Conservation (phyloP, 176 grass and related monocot genomes). For the bread wheat (Triticum aestivum) region DNA sequence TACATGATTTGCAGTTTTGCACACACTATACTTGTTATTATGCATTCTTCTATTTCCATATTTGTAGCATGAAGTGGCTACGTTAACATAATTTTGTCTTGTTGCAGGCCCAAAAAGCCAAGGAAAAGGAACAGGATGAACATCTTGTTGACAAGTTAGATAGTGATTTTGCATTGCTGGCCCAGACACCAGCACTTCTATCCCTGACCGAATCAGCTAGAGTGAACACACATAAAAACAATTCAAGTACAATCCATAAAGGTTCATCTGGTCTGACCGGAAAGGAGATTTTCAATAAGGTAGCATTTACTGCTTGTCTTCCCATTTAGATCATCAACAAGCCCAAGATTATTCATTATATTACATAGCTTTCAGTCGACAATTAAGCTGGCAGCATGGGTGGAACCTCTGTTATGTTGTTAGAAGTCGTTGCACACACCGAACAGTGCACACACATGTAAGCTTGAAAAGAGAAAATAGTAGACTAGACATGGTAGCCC, state of each 20-base stretch:
- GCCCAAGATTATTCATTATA: not conserved
- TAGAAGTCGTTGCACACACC: not conserved
- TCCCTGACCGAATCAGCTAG: slow-evolving; percentile 53
- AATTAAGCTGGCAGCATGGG: not conserved
- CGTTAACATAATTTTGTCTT: slow-evolving; percentile 17
- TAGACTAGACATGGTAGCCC: not conserved
- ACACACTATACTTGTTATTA: not conserved
- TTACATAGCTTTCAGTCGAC: not conserved
- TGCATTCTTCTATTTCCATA: slow-evolving; percentile 2
- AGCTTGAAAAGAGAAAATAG: slow-evolving; percentile 1
- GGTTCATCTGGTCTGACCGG: slow-evolving; percentile 33
- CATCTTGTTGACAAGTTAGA: slow-evolving; percentile 82
- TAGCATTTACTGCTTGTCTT: slow-evolving; percentile 21
- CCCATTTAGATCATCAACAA: not conserved
- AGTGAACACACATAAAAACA: slow-evolving; percentile 55
- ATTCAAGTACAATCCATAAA: slow-evolving; percentile 30
- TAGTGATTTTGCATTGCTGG: slow-evolving; percentile 66
- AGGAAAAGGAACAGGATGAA: slow-evolving; percentile 81
- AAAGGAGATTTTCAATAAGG: slow-evolving; percentile 58
- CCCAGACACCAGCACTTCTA: slow-evolving; percentile 57
- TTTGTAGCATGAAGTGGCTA: slow-evolving; percentile 17
- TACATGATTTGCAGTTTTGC: not conserved
- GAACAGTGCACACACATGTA: not conserved
- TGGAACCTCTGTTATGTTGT: not conserved
- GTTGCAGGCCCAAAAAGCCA: slow-evolving; percentile 85